Conservation (phyloP, 108 stramenopile species). For the Seminavis robusta region DNA sequence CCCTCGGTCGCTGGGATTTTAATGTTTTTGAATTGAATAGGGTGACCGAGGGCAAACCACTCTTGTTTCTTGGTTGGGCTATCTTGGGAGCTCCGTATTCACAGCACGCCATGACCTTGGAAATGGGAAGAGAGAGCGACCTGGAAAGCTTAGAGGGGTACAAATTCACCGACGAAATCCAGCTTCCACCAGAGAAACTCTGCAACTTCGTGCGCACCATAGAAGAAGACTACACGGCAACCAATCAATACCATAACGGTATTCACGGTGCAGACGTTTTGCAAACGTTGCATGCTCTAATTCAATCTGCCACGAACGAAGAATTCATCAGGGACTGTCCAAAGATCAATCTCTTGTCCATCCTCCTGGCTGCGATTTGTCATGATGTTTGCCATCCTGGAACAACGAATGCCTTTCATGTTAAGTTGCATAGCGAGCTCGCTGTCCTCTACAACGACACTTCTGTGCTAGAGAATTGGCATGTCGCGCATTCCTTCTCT, state of each 20-base stretch:
- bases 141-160: conserved; percentile 5
- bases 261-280: conserved; percentile 78
- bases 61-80: conserved; percentile 27
- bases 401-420: conserved; percentile 70
- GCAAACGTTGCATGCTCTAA: conserved; percentile 48
- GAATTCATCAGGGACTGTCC: conserved; percentile 16
- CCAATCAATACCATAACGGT: conserved; percentile 70
- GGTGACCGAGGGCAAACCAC: conserved; percentile 15
- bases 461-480: conserved; percentile 78
- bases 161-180: conserved; percentile 16
- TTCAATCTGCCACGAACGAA: conserved; percentile 22
- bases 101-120: conserved; percentile 22
- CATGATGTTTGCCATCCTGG: conserved; percentile 92
- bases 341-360: conserved; percentile 49
- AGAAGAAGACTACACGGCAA: conserved; percentile 27
- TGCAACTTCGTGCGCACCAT: conserved; percentile 33
- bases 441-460: conserved; percentile 78
- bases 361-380: conserved; percentile 61
- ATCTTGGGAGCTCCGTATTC: conserved; percentile 27
- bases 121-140: conserved; percentile 6
- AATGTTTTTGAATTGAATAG: conserved; percentile 19
- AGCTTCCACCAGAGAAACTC: conserved; percentile 2
- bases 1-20: too few relatives aligned
- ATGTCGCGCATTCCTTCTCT: conserved; percentile 48
- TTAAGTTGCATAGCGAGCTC: conserved; percentile 43